phyloP scores from a whole-genome alignment of 768 basidiomycete genomes.

The Strobilomyces confusus region DNA sequence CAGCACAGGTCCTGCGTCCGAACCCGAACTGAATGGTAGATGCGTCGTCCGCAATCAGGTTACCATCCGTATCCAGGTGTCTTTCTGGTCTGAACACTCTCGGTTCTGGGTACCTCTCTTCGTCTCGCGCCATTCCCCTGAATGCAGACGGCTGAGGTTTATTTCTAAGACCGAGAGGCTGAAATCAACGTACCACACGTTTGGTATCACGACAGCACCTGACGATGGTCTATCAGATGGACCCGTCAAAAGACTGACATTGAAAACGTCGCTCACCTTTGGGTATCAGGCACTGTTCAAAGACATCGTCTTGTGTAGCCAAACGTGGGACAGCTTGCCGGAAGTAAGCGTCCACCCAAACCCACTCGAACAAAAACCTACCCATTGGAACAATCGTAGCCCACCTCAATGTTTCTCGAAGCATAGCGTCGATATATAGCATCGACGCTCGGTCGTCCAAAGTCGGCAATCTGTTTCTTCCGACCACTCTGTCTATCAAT shows the following conservation, averaged over 20 bases:
- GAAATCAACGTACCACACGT: slow-evolving; percentile 14
- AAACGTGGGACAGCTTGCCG: slow-evolving; percentile 26
- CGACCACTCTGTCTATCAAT: slow-evolving; percentile 16
- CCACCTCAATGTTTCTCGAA: slow-evolving; percentile 24
- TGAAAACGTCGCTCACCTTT: slow-evolving; percentile 31
- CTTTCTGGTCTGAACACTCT: slow-evolving; percentile 33
- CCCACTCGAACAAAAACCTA: background rate
- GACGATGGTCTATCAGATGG: background rate
- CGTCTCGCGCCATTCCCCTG: slow-evolving; percentile 24
- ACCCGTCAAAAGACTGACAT: background rate
- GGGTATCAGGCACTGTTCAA: slow-evolving; percentile 47
- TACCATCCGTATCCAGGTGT: slow-evolving; percentile 21
- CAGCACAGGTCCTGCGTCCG: slow-evolving; percentile 26
- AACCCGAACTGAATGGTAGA: slow-evolving; percentile 31
- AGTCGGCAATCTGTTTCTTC: slow-evolving; percentile 15
- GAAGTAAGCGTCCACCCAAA: background rate
- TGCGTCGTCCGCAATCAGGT: slow-evolving; percentile 19
- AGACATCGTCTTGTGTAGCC: slow-evolving; percentile 37
- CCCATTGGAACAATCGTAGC: slow-evolving; percentile 19
- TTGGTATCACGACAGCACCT: slow-evolving; percentile 23
- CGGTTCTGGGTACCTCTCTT: slow-evolving; percentile 27
- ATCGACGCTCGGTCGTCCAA: slow-evolving; percentile 17
- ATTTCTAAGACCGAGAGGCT: too few species aligned
- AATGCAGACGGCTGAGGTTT: background rate
- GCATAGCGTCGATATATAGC: slow-evolving; percentile 21